Base-by-base conservation (phyloP, 257 asterid genomes). In the Capsicum baccatum region DNA sequence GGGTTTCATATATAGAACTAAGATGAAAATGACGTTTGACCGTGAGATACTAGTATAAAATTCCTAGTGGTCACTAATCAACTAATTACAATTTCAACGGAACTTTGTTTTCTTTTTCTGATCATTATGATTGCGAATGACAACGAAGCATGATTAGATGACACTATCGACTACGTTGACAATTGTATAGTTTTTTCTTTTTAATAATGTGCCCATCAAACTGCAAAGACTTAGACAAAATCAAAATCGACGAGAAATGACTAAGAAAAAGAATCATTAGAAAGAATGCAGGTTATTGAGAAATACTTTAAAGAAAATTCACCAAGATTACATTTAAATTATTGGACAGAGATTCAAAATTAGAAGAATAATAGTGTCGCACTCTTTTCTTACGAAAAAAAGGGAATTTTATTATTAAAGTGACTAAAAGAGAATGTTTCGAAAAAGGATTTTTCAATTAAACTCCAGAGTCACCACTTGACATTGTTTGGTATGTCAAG, bases 1-100 rank as follows among this genome's bases (percentile, higher is more conserved):
- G 81, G 81, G 48, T 26, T 76, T 4, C 48, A 76, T 76, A 76
- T 26, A 76, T 26, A 13, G 14, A 76, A 50, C 47, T 76, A 39
- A 67, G 13, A 37, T 37, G 52, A 68, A 68, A 35, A 37, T 15
- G 52, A 68, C 76, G 3, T 68, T 37, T 7, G 64, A 16, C 6
- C 12, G n/a, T 33, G n/a, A 64, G 47, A 26, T 33, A 64, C 10
- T 58, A 58, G 64, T 58, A 58, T 4, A 64, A 64, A 12, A 12
- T 64, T 64, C 12, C 44, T 4, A 64, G 44, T 26, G 44, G 17
- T 62, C 3, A 62, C 1, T 26, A 12, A 63, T 63, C 7, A 26
- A 26, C 42, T 9, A 59, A 59, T 60, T 60, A 8, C 1, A 54
- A 54, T 54, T 12, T 11, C 58, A 54, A 54, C 12, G 58, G 13